A percentile compares a stretch with the other conserved stretches of the same genome.
Conservation (phyloP, 768 basidiomycete species). For the Psilocybe azurescens region DNA sequence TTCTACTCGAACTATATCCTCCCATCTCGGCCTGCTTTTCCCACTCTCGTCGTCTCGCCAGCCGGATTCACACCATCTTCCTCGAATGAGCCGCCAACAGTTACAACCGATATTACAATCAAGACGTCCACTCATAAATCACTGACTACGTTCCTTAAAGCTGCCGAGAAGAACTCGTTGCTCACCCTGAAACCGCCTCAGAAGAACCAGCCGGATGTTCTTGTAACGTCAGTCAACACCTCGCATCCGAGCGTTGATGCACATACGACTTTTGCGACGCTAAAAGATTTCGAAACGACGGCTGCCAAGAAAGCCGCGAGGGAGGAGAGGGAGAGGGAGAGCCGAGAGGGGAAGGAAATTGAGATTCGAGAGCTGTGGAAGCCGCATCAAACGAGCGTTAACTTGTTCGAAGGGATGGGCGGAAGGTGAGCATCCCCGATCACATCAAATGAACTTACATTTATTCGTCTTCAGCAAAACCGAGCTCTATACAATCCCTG, state of each 20-base stretch:
- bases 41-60: slow-evolving; percentile 42
- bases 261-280: slow-evolving; percentile 59
- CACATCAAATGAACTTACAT: too few species aligned
- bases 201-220: slow-evolving; percentile 58
- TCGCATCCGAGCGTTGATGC: slow-evolving; percentile 59
- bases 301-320: slow-evolving; percentile 63
- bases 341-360: slow-evolving; percentile 52
- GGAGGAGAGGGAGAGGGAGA: slow-evolving; percentile 56
- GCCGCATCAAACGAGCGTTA: slow-evolving; percentile 59
- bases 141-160: slow-evolving; percentile 79
- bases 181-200: slow-evolving; percentile 72
- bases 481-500: slow-evolving; percentile 56
- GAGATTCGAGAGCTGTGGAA: slow-evolving; percentile 78
- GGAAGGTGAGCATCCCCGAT: slow-evolving; percentile 54
- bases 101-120: slow-evolving; percentile 62
- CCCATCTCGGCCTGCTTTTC: slow-evolving; percentile 79
- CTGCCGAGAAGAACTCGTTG: slow-evolving; percentile 74
- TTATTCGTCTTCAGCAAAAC: slow-evolving; percentile 45
- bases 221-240: slow-evolving; percentile 58
- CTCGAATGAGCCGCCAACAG: slow-evolving; percentile 31
- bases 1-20: slow-evolving; percentile 82
- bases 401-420: slow-evolving; percentile 68
- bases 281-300: slow-evolving; percentile 69
- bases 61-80: slow-evolving; percentile 21
- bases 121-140: slow-evolving; percentile 85